Base-by-base conservation (phyloP, 2,329 filamentous ascomycete species). In the Fusarium redolens region DNA sequence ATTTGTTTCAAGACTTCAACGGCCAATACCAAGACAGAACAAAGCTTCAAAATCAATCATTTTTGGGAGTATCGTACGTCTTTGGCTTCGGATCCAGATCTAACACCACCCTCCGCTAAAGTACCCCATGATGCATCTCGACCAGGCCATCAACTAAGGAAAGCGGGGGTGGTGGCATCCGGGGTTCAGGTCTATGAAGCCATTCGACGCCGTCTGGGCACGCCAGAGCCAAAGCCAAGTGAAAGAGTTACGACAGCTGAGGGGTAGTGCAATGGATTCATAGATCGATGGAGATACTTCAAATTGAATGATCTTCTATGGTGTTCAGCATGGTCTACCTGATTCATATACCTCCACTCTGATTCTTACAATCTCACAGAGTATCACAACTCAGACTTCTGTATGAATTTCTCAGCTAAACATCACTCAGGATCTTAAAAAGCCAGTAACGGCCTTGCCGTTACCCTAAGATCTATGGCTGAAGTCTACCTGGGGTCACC, bases 131-230 rank as follows among this genome's bases (percentile, higher is more conserved):
- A 65, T 69, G 54, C 55, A 65, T 54, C 48, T 63, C 47, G 47
- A 55, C 64, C 65, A 68, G 47, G 31, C 56, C 40, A 67, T 58
- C 31, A 35, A 40, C 61, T 62, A 40, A 25, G 41, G 28, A 51
- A 73, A 72, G 69, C 69, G 69, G 69, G 69, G 69, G 60, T 73
- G 69, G 60, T 73, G 60, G 60, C 65, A 72, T 56, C 55, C n/a
- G 67, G 55, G 60, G 66, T 69, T 54, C 17, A 69, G 54, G 60
- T 43, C 41, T 43, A 56, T 54, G 50, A 71, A 68, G 56, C 67
- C 50, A 70, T 62, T 54, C 54, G 43, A 67, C 61, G 38, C 48
- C 48, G 14, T 51, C 31, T 35, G 31, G 31, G 31, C 22, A 35
- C n/a, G n/a, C 55, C 41, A 63, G 55, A 69, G 50, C 66, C 31